Evolutionary conservation across 305 asterid species (phyloP), one percentile per base, ranked within the genome.

Genomic region (Fraxinus sp.): DNA sequence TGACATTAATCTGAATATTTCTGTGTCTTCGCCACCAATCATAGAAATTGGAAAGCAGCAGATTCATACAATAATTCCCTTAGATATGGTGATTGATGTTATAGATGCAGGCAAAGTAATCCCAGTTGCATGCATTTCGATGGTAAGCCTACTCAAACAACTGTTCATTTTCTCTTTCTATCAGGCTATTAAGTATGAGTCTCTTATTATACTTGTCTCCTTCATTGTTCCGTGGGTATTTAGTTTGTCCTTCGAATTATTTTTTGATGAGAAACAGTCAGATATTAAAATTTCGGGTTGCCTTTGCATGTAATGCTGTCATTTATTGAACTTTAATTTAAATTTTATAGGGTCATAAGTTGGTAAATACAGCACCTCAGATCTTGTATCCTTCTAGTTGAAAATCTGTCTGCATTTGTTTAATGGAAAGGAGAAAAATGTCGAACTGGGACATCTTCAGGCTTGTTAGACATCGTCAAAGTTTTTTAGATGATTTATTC

Each of bases 111-210:
- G 83, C 59, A 88, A 90, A 87, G 88, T 87, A 30, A 79, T 88
- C 73, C 97, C 97, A 33, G 98, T 97, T 82, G 92, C 87, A 22
- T 92, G 97, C 91, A 86, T 97, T 79, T 90, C 96, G 55, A 84
- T 83, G 93, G 99, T 97, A 91, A 87, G 93, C 82, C 81, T 83
- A 75, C 35, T 75, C 39, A 80, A 73, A 28, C 41, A 16, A 76
- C 70, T 55, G n/a, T 24, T 78, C 24, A 66, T 36, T 24, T 46
- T 75, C 75, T 79, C 75, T 36, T 64, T 49, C 64, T 49, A 37
- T 70, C 16, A 39, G 33, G 39, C 41, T 62, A 26, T 57, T 28
- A 35, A 71, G 41, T 28, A 13, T 66, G 36, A 66, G n/a, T 66
- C 36, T 26, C 36, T 10, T 66, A 4, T 26, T 66, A 10, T 66